Base-by-base conservation (phyloP, 2,329 filamentous ascomycete genomes). In the Aquanectria penicillioides region DNA sequence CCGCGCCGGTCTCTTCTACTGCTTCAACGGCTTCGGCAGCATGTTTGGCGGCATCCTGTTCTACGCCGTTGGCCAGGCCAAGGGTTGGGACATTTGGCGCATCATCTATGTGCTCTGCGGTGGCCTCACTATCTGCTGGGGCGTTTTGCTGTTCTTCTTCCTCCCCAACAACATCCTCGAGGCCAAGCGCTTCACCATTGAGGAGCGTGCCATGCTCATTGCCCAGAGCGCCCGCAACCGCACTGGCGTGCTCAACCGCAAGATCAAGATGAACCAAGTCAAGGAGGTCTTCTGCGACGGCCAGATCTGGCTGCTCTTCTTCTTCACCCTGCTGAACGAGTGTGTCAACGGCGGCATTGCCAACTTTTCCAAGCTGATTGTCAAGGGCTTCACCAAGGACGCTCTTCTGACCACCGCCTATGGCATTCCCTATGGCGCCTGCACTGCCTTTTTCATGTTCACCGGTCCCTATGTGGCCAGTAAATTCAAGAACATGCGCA, bases 271-370 rank as follows among this genome's bases (percentile, higher is more conserved):
- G 64, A 71, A 75, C 23, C 83, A 84, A 63, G 78, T 85, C 51
- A 74, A 74, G 7, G 82, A 84, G 65, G 81, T 81, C 0, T 57
- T 82, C 2, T 58, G 78, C 5, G 84, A 86, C 58, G 50, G 80
- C 15, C 85, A 85, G 63, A 64, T 85, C 25, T 86, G 81, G 74
- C 72, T 86, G 1, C 72, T 86, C 10, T 77, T 78, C 23, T 73
- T 86, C 36, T 86, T 83, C 71, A 84, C 83, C 76, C 66, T 86
- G 0, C 69, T 84, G 15, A 86, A 86, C 54, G 83, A 86, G 63
- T 72, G 77, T 2, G 78, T 86, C 61, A 86, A 79, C 44, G 82
- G 82, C 3, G 84, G 83, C 0, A 84, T 84, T 8, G 79, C 83
- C 5, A 85, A 83, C 62, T 86, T 86, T 61, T 80, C 81, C 33